Conservation (phyloP, 2,329 filamentous ascomycete genomes). For the Stachybotrys chartarum region DNA sequence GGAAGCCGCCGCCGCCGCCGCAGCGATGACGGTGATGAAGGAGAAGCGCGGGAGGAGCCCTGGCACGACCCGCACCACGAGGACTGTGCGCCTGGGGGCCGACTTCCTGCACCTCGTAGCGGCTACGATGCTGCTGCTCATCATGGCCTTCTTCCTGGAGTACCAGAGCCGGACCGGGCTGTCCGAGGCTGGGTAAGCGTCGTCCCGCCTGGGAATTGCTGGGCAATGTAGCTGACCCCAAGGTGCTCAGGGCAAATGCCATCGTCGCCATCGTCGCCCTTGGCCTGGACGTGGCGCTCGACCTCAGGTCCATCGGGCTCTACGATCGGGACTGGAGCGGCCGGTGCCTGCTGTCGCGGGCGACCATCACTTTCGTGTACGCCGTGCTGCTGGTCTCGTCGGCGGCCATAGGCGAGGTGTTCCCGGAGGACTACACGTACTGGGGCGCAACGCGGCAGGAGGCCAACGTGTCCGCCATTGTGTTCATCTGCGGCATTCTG, state of each 20-base stretch:
- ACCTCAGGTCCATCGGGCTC: slow-evolving; percentile 24
- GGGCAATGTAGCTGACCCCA: background rate
- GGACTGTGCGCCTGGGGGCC: slow-evolving; percentile 18
- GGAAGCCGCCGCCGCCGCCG: slow-evolving; percentile 8
- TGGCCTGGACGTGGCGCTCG: slow-evolving; percentile 24
- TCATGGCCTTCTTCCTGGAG: slow-evolving; percentile 23
- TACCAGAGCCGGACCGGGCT: slow-evolving; percentile 14
- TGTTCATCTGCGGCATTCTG: slow-evolving; percentile 28
- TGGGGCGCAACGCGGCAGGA: slow-evolving; percentile 23
- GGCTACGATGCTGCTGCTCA: slow-evolving; percentile 21
- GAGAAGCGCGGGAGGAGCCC: background rate
- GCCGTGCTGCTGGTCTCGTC: slow-evolving; percentile 28
- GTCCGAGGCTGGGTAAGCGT: slow-evolving; percentile 11
- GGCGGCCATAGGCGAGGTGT: slow-evolving; percentile 24
- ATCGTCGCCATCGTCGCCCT: slow-evolving; percentile 23
- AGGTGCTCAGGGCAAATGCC: slow-evolving; percentile 7
- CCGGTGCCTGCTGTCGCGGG: slow-evolving; percentile 22
- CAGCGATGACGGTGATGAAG: background rate
- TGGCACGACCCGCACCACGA: slow-evolving; percentile 13
- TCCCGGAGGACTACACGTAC: slow-evolving; percentile 26
- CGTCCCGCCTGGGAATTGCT: background rate
- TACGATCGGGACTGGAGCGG: slow-evolving; percentile 21
- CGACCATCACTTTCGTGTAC: slow-evolving; percentile 22
- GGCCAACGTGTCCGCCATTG: slow-evolving; percentile 23
- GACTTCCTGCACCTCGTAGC: slow-evolving; percentile 22